phyloP scores from a whole-genome alignment of 805 yeast genomes.

The Pichia kluyveri region DNA sequence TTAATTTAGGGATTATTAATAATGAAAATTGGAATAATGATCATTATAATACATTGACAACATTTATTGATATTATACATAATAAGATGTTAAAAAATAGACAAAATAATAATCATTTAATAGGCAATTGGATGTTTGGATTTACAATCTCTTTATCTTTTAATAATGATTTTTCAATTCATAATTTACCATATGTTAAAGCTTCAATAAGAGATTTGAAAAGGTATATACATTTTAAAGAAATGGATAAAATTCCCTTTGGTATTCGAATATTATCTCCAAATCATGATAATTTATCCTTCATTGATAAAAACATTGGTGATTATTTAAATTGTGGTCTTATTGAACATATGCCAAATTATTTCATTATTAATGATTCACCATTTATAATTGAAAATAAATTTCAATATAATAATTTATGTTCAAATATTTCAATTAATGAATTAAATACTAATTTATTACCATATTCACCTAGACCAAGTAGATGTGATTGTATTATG shows the following conservation, averaged over 20 bases:
- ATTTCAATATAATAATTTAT: not conserved
- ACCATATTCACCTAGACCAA: conserved; percentile 34
- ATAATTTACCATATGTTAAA: conserved; percentile 71
- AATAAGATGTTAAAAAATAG: conserved; percentile 2
- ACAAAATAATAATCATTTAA: not conserved
- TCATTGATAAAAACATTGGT: not conserved
- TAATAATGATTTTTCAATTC: conserved; percentile 51
- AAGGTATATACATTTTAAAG: conserved; percentile 41
- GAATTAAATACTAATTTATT: conserved; percentile 9
- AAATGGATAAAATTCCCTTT: conserved; percentile 29
- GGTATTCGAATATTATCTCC: conserved; percentile 19
- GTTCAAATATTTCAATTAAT: not conserved
- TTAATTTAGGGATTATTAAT: not conserved
- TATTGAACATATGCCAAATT: conserved; percentile 9
- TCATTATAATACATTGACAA: conserved; percentile 58
- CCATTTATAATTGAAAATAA: not conserved
- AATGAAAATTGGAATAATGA: conserved; percentile 20
- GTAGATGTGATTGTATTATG: conserved; percentile 37
- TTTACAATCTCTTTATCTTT: conserved; percentile 90
- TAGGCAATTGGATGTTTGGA: conserved; percentile 59
- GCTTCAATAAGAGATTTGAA: conserved; percentile 85
- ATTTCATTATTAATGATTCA: not conserved
- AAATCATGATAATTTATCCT: not conserved
- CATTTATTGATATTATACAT: conserved; percentile 58
- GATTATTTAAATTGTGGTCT: conserved; percentile 13